phyloP scores from a whole-genome alignment of 306 rosid species.

The Canavalia gladiata region DNA sequence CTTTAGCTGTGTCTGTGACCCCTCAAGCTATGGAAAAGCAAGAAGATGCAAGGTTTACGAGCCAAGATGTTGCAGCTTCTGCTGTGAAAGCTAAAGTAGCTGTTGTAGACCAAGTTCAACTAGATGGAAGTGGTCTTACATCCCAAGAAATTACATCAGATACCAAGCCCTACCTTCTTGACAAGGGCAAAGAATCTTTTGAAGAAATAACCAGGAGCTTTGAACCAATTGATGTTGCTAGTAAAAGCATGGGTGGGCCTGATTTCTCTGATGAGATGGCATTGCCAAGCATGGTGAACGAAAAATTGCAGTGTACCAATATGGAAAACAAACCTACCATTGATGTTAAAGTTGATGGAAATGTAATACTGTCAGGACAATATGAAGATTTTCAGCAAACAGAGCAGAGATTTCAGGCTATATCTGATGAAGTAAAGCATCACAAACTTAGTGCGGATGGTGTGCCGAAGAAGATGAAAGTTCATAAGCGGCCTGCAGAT shows the following conservation, averaged over 20 bases:
- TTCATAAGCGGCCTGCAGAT: conserved; percentile 63
- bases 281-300: conserved; percentile 47
- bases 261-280: conserved; percentile 52
- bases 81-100: conserved; percentile 56
- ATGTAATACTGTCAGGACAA: conserved; percentile 47
- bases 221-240: conserved; percentile 41
- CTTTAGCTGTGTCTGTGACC: conserved; percentile 47
- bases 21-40: conserved; percentile 53
- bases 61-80: conserved; percentile 47
- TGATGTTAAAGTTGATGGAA: conserved; percentile 40
- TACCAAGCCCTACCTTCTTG: conserved; percentile 55
- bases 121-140: conserved; percentile 47
- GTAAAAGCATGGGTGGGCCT: conserved; percentile 45
- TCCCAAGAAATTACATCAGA: conserved; percentile 48
- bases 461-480: conserved; percentile 62
- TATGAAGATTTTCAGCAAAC: conserved; percentile 48
- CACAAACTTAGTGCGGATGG: conserved; percentile 43
- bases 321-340: conserved; percentile 50
- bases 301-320: conserved; percentile 50
- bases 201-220: conserved; percentile 45
- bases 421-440: conserved; percentile 57
- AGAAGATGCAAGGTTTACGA: background rate
- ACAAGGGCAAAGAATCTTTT: conserved; percentile 53
- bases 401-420: conserved; percentile 46
- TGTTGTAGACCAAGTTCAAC: conserved; percentile 49